Percentiles rank a stretch among this genome's conserved stretches.
These are phyloP conservation scores for Verticillium nonalfalfae DNA, from an alignment of 2,329 filamentous ascomycete genomes.

Conservation along the genomic window DNA sequence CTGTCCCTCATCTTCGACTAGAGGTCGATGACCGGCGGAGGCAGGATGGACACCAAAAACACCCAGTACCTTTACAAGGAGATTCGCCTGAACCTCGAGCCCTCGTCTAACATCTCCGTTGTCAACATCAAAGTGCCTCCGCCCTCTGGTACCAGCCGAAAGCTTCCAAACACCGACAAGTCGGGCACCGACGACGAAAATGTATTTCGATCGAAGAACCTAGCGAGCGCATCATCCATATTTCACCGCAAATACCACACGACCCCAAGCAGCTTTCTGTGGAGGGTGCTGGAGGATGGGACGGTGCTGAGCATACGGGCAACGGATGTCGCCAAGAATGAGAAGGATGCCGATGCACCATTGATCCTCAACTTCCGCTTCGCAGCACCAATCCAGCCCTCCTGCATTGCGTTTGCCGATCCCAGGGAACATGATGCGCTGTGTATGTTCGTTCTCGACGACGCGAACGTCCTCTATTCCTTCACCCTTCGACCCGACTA, in stretches of 20 bases:
- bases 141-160: constrained; percentile 34
- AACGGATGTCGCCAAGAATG: constrained; percentile 70
- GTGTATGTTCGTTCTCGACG: constrained; percentile 73
- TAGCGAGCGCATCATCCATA: constrained; percentile 74
- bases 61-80: constrained; percentile 74
- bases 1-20: not conserved
- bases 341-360: constrained; percentile 60
- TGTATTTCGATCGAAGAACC: constrained; percentile 62
- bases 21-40: constrained; percentile 42
- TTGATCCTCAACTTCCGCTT: constrained; percentile 76
- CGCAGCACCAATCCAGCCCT: constrained; percentile 62
- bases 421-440: constrained; percentile 70
- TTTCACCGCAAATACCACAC: constrained; percentile 74
- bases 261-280: constrained; percentile 80
- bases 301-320: constrained; percentile 76
- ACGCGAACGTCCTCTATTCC: constrained; percentile 73
- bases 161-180: constrained; percentile 22
- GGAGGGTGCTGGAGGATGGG: constrained; percentile 79
- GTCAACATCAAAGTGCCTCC: constrained; percentile 64
- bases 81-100: constrained; percentile 77
- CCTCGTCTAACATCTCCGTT: constrained; percentile 60
- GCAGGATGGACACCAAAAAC: constrained; percentile 59
- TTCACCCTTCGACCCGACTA: constrained; percentile 77
- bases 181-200: constrained; percentile 59
- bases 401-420: constrained; percentile 80